Base-by-base conservation (phyloP, 148 eudicot genomes). In the Linanthus parryae region DNA sequence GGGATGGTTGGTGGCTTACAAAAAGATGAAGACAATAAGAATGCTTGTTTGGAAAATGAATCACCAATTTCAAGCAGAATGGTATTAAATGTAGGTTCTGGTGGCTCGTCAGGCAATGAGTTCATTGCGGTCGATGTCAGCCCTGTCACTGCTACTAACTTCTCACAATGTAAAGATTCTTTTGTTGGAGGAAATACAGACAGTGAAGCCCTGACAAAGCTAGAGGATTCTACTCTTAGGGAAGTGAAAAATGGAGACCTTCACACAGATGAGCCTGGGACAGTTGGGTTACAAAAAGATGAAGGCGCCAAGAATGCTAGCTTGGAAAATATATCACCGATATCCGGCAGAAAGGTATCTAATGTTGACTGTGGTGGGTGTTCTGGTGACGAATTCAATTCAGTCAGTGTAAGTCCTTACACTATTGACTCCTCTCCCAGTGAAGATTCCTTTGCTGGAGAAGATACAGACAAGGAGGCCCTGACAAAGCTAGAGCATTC, bases 141-240 rank as follows among this genome's bases (percentile, higher is more conserved):
- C n/a, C n/a, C n/a, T n/a, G n/a, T n/a, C n/a, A n/a, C n/a, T n/a
- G n/a, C n/a, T n/a, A n/a, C n/a, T n/a, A n/a, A n/a, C n/a, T n/a
- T n/a, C n/a, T n/a, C n/a, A n/a, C n/a, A n/a, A n/a, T n/a, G n/a
- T n/a, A n/a, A n/a, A n/a, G n/a, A n/a, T n/a, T n/a, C n/a, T n/a
- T n/a, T n/a, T n/a, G n/a, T n/a, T 18, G 38, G 7, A 9, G 49
- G 43, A 56, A 56, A 49, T 28, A 39, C 27, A 42, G 18, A 18
- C 28, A 13, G 18, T 1, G 31, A 24, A 30, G 18, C 18, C 11
- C 35, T 31, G 35, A 31, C n/a, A n/a, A n/a, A n/a, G n/a, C n/a
- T n/a, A n/a, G n/a, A n/a, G n/a, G n/a, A n/a, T n/a, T n/a, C n/a
- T n/a, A n/a, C n/a, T n/a, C n/a, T n/a, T 18, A 40, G 44, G 21